Evolutionary conservation across 2,329 filamentous ascomycete genomes (phyloP).

Genomic region (Drechslerella coelobrocha): DNA sequence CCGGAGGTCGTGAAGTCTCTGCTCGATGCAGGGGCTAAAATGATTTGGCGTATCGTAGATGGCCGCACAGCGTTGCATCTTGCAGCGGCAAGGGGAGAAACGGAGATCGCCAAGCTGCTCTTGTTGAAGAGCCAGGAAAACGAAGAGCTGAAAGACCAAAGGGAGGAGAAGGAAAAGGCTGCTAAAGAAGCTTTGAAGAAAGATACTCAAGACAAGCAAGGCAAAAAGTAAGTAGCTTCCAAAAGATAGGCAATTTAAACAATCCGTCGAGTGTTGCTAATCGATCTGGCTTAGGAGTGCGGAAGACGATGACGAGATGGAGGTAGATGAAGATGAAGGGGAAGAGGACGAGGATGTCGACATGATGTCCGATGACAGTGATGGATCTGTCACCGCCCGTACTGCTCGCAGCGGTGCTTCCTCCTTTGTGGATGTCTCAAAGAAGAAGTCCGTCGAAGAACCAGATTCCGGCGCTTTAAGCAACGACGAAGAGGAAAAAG

Average conservation of each 20-base stretch:
- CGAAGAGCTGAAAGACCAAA: constrained; percentile 71
- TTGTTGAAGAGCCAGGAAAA: constrained; percentile 77
- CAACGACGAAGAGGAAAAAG: constrained; percentile 69
- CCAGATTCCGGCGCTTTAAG: constrained; percentile 57
- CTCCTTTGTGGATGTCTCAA: constrained; percentile 54
- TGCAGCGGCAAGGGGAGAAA: constrained; percentile 73
- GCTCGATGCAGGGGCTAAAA: constrained; percentile 73
- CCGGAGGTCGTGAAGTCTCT: constrained; percentile 72
- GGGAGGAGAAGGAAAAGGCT: constrained; percentile 62
- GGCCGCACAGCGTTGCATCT: constrained; percentile 83
- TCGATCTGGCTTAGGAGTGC: not conserved
- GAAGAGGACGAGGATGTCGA: constrained; percentile 62
- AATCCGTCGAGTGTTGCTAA: constrained; percentile 13
- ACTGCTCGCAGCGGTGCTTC: constrained; percentile 34
- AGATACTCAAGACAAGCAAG: constrained; percentile 54
- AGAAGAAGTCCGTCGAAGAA: constrained; percentile 60
- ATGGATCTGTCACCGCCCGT: constrained; percentile 50
- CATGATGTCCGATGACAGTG: constrained; percentile 59
- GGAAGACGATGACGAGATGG: constrained; percentile 23
- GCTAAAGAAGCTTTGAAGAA: constrained; percentile 46
- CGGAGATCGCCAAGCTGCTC: constrained; percentile 73
- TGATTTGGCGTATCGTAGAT: constrained; percentile 77
- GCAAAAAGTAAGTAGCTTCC: constrained; percentile 33
- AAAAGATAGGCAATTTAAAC: not conserved
- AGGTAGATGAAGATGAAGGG: constrained; percentile 55